Evolutionary conservation across 208 protist genomes (phyloP).

Genomic region (Leptomonas seymouri): DNA sequence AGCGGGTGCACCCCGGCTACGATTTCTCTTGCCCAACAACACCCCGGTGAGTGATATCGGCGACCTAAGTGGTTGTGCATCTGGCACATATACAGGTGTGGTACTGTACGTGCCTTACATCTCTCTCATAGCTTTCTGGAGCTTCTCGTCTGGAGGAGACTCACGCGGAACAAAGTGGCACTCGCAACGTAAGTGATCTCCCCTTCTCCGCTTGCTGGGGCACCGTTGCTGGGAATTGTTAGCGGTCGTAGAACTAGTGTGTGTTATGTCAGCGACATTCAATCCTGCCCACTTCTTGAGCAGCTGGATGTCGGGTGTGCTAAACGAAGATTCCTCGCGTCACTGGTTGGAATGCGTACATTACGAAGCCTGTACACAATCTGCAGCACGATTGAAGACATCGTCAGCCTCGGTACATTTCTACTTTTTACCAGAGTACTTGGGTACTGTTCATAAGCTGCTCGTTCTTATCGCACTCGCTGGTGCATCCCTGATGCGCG

Average conservation of each 20-base stretch:
- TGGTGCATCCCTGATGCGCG: not conserved
- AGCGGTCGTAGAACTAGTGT: constrained; percentile 13
- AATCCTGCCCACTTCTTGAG: constrained; percentile 2
- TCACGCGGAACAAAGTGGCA: constrained; percentile 9
- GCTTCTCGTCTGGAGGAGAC: constrained; percentile 4
- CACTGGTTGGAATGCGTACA: not conserved
- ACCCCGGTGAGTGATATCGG: not conserved
- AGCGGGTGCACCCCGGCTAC: not conserved
- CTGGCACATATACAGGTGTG: not conserved
- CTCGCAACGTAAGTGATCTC: constrained; percentile 4
- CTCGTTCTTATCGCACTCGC: constrained; percentile 2
- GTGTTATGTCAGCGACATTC: constrained; percentile 3
- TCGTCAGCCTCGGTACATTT: not conserved
- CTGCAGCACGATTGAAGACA: constrained; percentile 6
- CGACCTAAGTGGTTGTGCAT: not conserved
- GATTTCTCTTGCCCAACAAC: not conserved
- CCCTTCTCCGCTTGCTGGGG: not conserved
- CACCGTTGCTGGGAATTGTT: not conserved
- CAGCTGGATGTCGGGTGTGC: constrained; percentile 13
- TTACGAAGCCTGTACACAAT: constrained; percentile 10
- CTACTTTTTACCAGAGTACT: constrained; percentile 3
- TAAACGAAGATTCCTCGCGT: not conserved
- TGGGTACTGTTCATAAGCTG: constrained; percentile 11
- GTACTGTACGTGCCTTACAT: not conserved
- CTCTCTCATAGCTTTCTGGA: constrained; percentile 9